Base-by-base conservation (phyloP, 192 early-diverging fungal genomes). In the Backusella westeae region DNA sequence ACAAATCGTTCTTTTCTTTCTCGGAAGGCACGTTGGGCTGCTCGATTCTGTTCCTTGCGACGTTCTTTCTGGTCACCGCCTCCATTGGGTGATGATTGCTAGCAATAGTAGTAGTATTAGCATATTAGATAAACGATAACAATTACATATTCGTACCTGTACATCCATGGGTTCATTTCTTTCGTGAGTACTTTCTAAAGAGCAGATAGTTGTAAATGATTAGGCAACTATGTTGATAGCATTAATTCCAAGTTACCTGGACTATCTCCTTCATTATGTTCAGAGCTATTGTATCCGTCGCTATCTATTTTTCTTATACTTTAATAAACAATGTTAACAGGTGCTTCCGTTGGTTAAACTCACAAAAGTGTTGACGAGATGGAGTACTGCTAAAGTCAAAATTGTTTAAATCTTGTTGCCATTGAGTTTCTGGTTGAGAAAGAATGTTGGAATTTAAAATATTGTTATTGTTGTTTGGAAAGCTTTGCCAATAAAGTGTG, bases 1-100 rank as follows among this genome's bases (percentile, higher is more conserved):
- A 96, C 90, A 79, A 95, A 93, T 71, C 88, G 88, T 68, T 95
- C 91, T 75, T 93, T 94, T 70, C 96, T 90, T 77, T 97, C 94
- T 56, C 96, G 92, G 80, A 97, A 97, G 0, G 94, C 94, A 19
- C 79, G 63, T 63, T 83, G 82, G 1, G 82, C 78, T 49, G 74
- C 75, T n/a, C 82, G 67, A 59, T 83, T 83, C 63, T 83, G 82
- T 12, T 75, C 82, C 29, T 83, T 83, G 5, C 82, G 78, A 34
- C 77, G 74, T 65, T 71, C 46, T 44, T 79, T 68, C 32, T 67
- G 74, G 6, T 81, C 77, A 1, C 56, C 53, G n/a, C 53, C 53
- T 6, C 53, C 23, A 29, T 2, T 63, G 29, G 56, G 21, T 7
- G 21, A 21, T 53, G 52, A 12, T 0, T 53, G 52, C 52, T 23